These are phyloP conservation scores for Pseudogymnoascus sp. DNA, from an alignment of 2,329 filamentous ascomycete species.

Conservation along the genomic window DNA sequence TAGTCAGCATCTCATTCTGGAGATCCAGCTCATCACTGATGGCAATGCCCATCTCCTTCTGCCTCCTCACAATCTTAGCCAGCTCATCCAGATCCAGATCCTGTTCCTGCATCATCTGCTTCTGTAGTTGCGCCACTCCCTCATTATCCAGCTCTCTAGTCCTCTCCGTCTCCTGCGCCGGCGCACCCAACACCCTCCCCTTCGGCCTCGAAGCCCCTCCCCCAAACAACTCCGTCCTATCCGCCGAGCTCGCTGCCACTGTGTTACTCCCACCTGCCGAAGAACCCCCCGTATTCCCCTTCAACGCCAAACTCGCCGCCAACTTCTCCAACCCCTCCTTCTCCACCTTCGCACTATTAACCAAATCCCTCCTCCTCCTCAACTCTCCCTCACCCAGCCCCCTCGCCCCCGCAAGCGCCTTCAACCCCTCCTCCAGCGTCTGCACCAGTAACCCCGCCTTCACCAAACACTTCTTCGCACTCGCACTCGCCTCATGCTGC, in stretches of 20 bases:
- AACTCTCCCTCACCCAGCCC: constrained; percentile 68
- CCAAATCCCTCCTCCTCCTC: constrained; percentile 60
- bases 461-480: constrained; percentile 68
- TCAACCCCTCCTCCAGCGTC: constrained; percentile 59
- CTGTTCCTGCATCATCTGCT: constrained; percentile 66
- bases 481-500: constrained; percentile 59
- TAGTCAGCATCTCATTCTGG: constrained; percentile 63
- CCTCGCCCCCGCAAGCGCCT: constrained; percentile 38
- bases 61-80: constrained; percentile 60
- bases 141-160: constrained; percentile 71
- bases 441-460: constrained; percentile 58
- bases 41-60: constrained; percentile 70
- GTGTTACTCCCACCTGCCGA: constrained; percentile 14
- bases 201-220: constrained; percentile 32
- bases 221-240: constrained; percentile 43
- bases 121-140: constrained; percentile 66
- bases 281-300: constrained; percentile 29
- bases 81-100: constrained; percentile 65
- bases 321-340: constrained; percentile 69
- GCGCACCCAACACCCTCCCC: constrained; percentile 65
- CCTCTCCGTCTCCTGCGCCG: constrained; percentile 65
- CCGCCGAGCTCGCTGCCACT: constrained; percentile 28
- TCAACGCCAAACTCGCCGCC: constrained; percentile 51
- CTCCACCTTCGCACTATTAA: constrained; percentile 64
- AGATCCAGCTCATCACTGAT: constrained; percentile 67